Base-by-base conservation (phyloP, 352 stramenopile species). In the Albugo candida region DNA sequence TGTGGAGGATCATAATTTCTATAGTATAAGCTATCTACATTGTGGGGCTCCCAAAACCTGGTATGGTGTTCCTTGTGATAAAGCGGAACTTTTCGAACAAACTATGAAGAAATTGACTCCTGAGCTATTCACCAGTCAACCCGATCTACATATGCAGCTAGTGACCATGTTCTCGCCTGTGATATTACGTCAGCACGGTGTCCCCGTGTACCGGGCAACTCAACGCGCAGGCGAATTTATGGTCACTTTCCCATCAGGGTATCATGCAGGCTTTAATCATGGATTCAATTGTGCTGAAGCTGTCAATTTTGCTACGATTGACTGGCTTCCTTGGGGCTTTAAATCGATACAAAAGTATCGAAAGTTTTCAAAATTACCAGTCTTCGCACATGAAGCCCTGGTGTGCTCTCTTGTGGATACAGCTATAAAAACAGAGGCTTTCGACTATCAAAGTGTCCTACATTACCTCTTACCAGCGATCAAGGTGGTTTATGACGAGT, bases 1-100 rank as follows among this genome's bases (percentile, higher is more conserved):
- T 59, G 96, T 96, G 31, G 95, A 99, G 63, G 95, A 99, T 61
- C 96, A 99, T 67, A 98, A 98, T 67, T 94, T 99, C 48, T 98
- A 98, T 54, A 97, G 81, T 47, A 98, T 98, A 59, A 98, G 97
- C 59, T 99, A 99, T 63, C 69, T 97, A 49, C 95, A 99, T 63
- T 92, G 78, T 17, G 95, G 95, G 6, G 88, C 83, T 11, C 80
- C 94, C 0, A 99, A 99, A 66, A 96, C 95, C 41, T 99, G 95
- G 95, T 98, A 97, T 51, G 93, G 93, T 36, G 83, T 98, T 6
- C 94, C 95, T 0, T 84, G 92, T 10, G 74, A 60, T 2, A 82
- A 93, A 36, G 82, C 92, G 13, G 72, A 92, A 42, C 78, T 81
- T 3, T 95, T 97, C 38, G 88, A 97, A 58, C 70, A 63, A 17